These are phyloP conservation scores for Metschnikowia drakensbergensis DNA, from an alignment of 805 yeast genomes.

Conservation along the genomic window DNA sequence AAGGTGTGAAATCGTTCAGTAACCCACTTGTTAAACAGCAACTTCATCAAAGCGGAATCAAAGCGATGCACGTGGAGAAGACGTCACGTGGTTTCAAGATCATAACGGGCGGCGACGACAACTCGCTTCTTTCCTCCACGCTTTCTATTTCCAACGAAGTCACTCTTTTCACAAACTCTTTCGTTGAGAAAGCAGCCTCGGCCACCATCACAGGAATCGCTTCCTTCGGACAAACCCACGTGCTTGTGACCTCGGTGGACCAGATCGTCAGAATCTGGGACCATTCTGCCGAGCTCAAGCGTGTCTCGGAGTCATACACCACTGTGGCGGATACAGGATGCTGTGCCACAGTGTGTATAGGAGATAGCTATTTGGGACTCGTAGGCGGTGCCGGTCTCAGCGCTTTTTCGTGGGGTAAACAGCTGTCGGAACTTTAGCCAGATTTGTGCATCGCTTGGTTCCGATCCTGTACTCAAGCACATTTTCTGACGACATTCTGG, in stretches of 20 bases:
- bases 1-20: slow-evolving; percentile 16
- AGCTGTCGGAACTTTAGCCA: neutral
- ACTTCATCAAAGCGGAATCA: slow-evolving; percentile 84
- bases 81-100: slow-evolving; percentile 25
- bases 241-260: slow-evolving; percentile 73
- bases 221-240: slow-evolving; percentile 20
- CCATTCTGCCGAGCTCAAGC: slow-evolving; percentile 21
- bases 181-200: slow-evolving; percentile 65
- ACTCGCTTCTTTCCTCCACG: slow-evolving; percentile 46
- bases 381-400: slow-evolving; percentile 87
- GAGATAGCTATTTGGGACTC: slow-evolving; percentile 34
- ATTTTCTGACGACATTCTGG: no score
- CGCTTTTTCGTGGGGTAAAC: slow-evolving; percentile 20
- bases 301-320: slow-evolving; percentile 51
- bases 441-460: no score
- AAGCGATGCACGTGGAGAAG: slow-evolving; percentile 45
- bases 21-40: slow-evolving; percentile 39
- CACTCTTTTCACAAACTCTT: slow-evolving; percentile 26
- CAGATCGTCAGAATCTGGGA: slow-evolving; percentile 72
- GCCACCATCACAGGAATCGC: slow-evolving; percentile 76
- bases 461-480: neutral
- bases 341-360: slow-evolving; percentile 37
- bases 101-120: slow-evolving; percentile 91
- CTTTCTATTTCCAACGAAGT: slow-evolving; percentile 3
- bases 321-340: slow-evolving; percentile 92